A percentile compares a stretch with the other conserved stretches of the same genome.
These are phyloP conservation scores for Penicillium nucicola DNA, from an alignment of 495 filamentous ascomycete species.

Conservation along the genomic window DNA sequence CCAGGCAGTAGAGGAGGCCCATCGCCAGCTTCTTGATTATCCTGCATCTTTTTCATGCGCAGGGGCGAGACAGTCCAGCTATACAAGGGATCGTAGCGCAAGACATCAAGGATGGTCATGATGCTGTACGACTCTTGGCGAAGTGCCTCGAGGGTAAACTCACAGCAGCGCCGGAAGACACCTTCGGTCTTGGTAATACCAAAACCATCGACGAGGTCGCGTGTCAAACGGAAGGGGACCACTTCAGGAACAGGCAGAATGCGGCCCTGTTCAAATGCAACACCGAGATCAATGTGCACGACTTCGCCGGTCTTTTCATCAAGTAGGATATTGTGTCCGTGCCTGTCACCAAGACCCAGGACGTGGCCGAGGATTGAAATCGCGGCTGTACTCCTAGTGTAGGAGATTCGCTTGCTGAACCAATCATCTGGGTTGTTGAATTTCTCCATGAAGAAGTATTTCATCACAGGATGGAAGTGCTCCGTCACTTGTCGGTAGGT, in stretches of 20 bases:
- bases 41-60: slow-evolving; percentile 73
- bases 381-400: slow-evolving; percentile 87
- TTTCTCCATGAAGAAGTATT: slow-evolving; percentile 93
- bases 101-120: slow-evolving; percentile 93
- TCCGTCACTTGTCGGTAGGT: slow-evolving; percentile 72
- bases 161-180: slow-evolving; percentile 93
- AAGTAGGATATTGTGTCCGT: slow-evolving; percentile 94
- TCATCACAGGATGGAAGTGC: slow-evolving; percentile 88
- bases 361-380: slow-evolving; percentile 94
- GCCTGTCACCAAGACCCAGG: slow-evolving; percentile 90
- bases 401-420: slow-evolving; percentile 82
- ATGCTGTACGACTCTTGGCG: slow-evolving; percentile 91
- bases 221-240: slow-evolving; percentile 91
- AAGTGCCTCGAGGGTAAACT: slow-evolving; percentile 92
- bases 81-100: slow-evolving; percentile 94
- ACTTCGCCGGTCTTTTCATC: slow-evolving; percentile 89
- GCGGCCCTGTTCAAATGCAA: slow-evolving; percentile 94
- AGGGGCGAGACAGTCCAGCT: slow-evolving; percentile 93
- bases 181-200: slow-evolving; percentile 94
- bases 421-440: slow-evolving; percentile 94
- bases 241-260: slow-evolving; percentile 91
- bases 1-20: slow-evolving; percentile 34
- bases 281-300: slow-evolving; percentile 93
- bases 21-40: slow-evolving; percentile 52
- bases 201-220: slow-evolving; percentile 96